Evolutionary conservation across 2,329 filamentous ascomycete genomes (phyloP), one percentile per base, ranked within the genome.

Genomic region (Colletotrichum trifolii): DNA sequence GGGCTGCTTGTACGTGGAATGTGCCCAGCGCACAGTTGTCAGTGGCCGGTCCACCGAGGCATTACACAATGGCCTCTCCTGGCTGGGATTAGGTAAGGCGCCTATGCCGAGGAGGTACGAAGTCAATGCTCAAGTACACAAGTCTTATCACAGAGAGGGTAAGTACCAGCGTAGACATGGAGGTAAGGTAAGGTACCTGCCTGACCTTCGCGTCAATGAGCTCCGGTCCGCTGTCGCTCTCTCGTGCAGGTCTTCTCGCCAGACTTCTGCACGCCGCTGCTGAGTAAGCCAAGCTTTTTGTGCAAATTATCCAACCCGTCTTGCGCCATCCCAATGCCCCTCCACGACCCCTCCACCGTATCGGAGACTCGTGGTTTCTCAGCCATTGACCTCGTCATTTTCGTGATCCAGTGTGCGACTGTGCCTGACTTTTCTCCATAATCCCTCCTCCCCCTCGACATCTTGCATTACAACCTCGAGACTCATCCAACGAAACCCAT

Each of bases 301-400:
- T 66, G 60, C 43, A 50, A 46, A 47, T 54, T 64, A 8, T 11
- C 34, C 7, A 15, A n/a, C 54, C 46, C 55, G 33, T 64, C 50
- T 60, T 43, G 54, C 55, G 60, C 60, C 54, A 59, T 66, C 66
- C 66, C 61, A 49, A 54, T 46, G 58, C 56, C 63, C 55, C 57
- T 58, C 57, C 53, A 60, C 54, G 25, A 25, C 25, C 25, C 25
- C 25, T 25, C 25, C 25, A 25, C 25, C 25, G 66, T 59, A 66
- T 66, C 49, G 64, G 60, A 66, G 60, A 66, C 54, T 49, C 12
- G 50, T 54, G 60, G 60, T 66, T 66, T 59, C 64, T 66, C 64
- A 66, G 54, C 64, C 38, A 39, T 59, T 60, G 49, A 46, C 50
- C 39, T 53, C 43, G 45, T 52, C 54, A 64, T 64, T 66, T 63